A percentile compares a stretch with the other conserved stretches of the same genome.
These are phyloP conservation scores for Phytophthora multivora DNA, from an alignment of 352 stramenopile genomes.

Conservation along the genomic window DNA sequence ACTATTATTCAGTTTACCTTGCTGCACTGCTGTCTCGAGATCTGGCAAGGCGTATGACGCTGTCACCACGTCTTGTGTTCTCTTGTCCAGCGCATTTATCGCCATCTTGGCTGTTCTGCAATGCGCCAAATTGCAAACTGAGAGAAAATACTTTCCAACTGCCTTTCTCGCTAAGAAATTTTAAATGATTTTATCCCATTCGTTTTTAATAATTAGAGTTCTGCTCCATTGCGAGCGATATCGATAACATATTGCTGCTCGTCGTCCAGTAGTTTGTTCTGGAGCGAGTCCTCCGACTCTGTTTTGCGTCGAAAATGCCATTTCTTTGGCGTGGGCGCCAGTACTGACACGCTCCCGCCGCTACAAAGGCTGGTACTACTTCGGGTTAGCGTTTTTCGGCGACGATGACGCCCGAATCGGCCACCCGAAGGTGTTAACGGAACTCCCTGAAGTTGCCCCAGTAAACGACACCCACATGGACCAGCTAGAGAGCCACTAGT, in stretches of 20 bases:
- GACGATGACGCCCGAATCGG: conserved; percentile 4
- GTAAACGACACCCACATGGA: conserved; percentile 13
- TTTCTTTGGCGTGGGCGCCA: conserved; percentile 7
- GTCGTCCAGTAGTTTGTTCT: conserved; percentile 19
- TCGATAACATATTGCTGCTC: conserved; percentile 11
- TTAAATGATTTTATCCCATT: conserved; percentile 8
- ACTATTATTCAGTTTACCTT: conserved; percentile 69
- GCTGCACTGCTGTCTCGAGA: conserved; percentile 61
- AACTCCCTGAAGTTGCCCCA: conserved; percentile 11
- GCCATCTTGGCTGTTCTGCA: conserved; percentile 17
- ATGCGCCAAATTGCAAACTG: conserved; percentile 15
- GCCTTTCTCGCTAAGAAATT: conserved; percentile 29
- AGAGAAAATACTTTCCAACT: conserved; percentile 1
- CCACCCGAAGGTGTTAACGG: conserved; percentile 10
- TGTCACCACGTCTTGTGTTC: conserved; percentile 49
- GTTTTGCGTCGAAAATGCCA: conserved; percentile 16
- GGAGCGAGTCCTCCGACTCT: conserved; percentile 8
- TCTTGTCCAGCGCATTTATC: conserved; percentile 37
- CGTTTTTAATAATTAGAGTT: neutral
- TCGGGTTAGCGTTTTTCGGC: conserved; percentile 1
- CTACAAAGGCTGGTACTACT: conserved; percentile 22
- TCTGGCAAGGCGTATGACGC: conserved; percentile 68
- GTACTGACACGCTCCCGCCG: conserved; percentile 2
- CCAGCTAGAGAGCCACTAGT: conserved; percentile 3
- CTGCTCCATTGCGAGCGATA: neutral